phyloP scores from a whole-genome alignment of 495 filamentous ascomycete genomes.

The Podospora conica region DNA sequence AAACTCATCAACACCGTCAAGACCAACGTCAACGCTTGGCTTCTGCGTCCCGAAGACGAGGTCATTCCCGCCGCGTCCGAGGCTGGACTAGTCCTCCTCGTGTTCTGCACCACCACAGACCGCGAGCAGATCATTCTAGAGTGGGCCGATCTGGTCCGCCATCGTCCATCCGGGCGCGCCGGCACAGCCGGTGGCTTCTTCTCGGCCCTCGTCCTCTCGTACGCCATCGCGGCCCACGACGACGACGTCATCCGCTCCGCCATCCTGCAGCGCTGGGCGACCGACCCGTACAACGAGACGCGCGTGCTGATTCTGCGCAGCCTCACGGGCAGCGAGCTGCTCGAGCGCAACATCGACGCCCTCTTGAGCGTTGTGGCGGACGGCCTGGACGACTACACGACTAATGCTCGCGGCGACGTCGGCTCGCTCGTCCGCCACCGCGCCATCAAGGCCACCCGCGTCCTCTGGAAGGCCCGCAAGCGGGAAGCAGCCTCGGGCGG shows the following conservation, averaged over 20 bases:
- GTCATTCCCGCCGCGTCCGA: conserved; percentile 37
- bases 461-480: conserved; percentile 32
- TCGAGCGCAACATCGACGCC: conserved; percentile 24
- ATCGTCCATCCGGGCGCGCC: conserved; percentile 22
- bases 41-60: conserved; percentile 37
- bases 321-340: conserved; percentile 41
- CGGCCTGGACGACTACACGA: conserved; percentile 81
- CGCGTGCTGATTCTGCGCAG: conserved; percentile 56
- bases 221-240: conserved; percentile 22
- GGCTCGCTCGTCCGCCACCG: conserved; percentile 77
- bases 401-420: conserved; percentile 78
- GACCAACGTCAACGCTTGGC: conserved; percentile 32
- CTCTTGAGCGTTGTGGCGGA: conserved; percentile 39
- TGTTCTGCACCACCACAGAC: conserved; percentile 26
- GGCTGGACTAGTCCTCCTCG: conserved; percentile 35
- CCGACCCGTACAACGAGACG: conserved; percentile 48
- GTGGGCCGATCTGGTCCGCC: conserved; percentile 34
- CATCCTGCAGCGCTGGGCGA: conserved; percentile 36
- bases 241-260: conserved; percentile 23
- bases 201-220: conserved; percentile 36
- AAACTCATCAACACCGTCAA: conserved; percentile 21
- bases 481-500: conserved; percentile 7
- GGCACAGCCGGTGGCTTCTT: conserved; percentile 38
- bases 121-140: conserved; percentile 29
- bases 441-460: conserved; percentile 58